Conservation (phyloP, 1,284 basidiomycete species). For the Ustilago sp. region DNA sequence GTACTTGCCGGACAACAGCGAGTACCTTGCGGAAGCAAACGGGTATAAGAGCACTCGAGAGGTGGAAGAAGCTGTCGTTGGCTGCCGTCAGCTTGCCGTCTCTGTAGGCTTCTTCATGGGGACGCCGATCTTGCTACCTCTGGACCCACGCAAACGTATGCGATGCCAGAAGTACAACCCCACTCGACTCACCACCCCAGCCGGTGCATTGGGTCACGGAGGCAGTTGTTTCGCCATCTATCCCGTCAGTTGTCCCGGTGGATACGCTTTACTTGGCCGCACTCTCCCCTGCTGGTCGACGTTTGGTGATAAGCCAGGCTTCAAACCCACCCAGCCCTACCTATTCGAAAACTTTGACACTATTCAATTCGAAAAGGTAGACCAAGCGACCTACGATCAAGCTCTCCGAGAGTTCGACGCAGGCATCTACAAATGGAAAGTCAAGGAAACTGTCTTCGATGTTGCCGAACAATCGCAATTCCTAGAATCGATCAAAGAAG, state of each 20-base stretch:
- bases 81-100: slow-evolving; percentile 57
- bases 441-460: slow-evolving; percentile 72
- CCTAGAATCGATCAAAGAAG: slow-evolving; percentile 71
- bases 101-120: slow-evolving; percentile 66
- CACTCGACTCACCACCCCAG: slow-evolving; percentile 72
- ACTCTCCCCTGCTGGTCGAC: slow-evolving; percentile 75
- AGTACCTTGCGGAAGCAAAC: slow-evolving; percentile 78
- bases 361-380: slow-evolving; percentile 69
- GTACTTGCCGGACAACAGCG: slow-evolving; percentile 78
- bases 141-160: slow-evolving; percentile 75
- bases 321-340: slow-evolving; percentile 74
- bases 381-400: slow-evolving; percentile 65
- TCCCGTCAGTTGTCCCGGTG: slow-evolving; percentile 77
- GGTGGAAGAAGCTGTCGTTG: slow-evolving; percentile 68
- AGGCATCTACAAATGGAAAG: slow-evolving; percentile 76
- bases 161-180: slow-evolving; percentile 71
- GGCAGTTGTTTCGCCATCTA: slow-evolving; percentile 75
- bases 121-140: slow-evolving; percentile 63
- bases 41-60: slow-evolving; percentile 70
- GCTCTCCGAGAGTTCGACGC: slow-evolving; percentile 76
- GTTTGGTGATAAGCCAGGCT: slow-evolving; percentile 75
- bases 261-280: slow-evolving; percentile 75
- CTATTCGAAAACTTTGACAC: slow-evolving; percentile 77
- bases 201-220: slow-evolving; percentile 73
- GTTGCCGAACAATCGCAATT: slow-evolving; percentile 74